Evolutionary conservation across 768 basidiomycete species (phyloP).

Genomic region (Rhizopogon rudus): DNA sequence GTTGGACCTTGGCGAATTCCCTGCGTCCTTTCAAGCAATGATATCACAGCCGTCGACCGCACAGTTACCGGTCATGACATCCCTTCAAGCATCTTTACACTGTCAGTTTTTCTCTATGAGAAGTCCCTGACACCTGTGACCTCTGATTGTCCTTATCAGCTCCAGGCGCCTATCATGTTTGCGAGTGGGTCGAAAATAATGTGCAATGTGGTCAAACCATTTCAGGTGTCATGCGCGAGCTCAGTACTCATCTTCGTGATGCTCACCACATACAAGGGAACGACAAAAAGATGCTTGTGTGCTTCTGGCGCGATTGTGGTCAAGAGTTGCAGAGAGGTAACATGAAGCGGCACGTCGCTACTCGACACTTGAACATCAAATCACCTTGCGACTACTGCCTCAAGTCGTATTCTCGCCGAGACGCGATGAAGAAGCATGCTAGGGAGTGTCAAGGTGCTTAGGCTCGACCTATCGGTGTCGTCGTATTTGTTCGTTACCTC

Average conservation of each 20-base stretch:
- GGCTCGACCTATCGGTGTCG: background rate
- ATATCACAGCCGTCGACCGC: background rate
- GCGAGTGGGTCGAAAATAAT: conserved; percentile 18
- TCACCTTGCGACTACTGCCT: conserved; percentile 17
- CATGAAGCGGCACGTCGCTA: conserved; percentile 19
- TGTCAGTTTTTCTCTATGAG: background rate
- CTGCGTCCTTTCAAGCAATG: background rate
- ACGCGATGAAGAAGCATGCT: conserved; percentile 20
- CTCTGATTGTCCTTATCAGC: background rate
- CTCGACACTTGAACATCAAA: conserved; percentile 16
- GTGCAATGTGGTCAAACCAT: conserved; percentile 18
- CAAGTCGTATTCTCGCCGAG: conserved; percentile 21
- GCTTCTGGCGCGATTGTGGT: conserved; percentile 18
- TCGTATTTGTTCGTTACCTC: background rate
- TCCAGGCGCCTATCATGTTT: conserved; percentile 1
- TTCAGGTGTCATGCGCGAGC: conserved; percentile 13
- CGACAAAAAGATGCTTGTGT: conserved; percentile 11
- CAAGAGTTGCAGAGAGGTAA: conserved; percentile 23
- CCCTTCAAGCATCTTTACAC: background rate
- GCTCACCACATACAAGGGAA: conserved; percentile 15
- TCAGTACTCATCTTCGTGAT: conserved; percentile 19
- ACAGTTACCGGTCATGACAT: background rate
- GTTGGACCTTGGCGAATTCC: background rate
- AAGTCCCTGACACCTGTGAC: background rate
- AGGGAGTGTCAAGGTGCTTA: conserved; percentile 23